These are phyloP conservation scores for Trichomonas tenax DNA, from an alignment of 208 protist genomes.

Conservation along the genomic window DNA sequence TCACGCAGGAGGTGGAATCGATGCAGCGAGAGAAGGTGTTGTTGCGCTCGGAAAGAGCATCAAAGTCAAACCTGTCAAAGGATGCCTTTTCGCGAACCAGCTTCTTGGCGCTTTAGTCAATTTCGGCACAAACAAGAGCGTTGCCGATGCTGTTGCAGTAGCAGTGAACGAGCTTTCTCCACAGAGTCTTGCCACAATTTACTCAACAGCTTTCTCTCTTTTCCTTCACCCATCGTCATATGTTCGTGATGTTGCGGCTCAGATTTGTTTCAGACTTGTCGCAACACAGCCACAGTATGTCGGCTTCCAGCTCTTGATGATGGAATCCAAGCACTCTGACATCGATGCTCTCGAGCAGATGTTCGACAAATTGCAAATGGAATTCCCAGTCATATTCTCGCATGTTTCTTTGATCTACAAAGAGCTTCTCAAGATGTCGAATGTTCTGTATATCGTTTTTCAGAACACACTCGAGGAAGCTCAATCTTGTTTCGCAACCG, in stretches of 20 bases:
- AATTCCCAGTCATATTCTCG: background rate
- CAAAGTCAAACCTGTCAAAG: background rate
- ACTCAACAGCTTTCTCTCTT: background rate
- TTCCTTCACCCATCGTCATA: background rate
- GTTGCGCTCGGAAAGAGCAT: background rate
- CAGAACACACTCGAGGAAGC: background rate
- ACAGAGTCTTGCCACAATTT: background rate
- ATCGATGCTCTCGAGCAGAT: background rate
- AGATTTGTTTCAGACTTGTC: background rate
- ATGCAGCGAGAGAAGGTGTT: background rate
- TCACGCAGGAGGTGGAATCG: background rate
- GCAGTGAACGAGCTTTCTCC: background rate
- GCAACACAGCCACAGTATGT: background rate
- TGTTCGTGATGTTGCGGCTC: background rate
- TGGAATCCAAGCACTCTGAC: background rate
- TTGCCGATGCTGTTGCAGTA: background rate
- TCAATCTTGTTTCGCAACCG: background rate
- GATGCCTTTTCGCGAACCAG: background rate
- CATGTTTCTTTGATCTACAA: slow-evolving; percentile 5
- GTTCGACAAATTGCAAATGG: background rate
- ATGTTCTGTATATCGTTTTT: background rate
- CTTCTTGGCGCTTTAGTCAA: background rate
- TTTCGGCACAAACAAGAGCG: background rate
- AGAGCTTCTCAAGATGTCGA: background rate
- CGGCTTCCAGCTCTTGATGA: background rate